Conservation (phyloP, 306 rosid genomes). For the Cicer bijugum region DNA sequence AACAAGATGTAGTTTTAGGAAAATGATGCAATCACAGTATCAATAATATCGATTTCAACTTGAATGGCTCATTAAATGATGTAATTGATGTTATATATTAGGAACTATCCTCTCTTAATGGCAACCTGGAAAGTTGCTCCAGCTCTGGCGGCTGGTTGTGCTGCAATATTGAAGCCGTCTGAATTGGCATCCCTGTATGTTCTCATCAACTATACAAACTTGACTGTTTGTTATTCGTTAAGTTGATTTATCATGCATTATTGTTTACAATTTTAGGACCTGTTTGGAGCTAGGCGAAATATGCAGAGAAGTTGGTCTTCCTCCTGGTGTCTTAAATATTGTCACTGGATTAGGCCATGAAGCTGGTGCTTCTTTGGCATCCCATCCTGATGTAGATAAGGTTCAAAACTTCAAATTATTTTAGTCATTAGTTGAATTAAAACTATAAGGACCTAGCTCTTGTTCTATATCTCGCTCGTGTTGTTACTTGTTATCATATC, state of each 20-base stretch:
- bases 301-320: conserved; percentile 83
- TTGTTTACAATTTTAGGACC: conserved; percentile 60
- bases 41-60: background rate
- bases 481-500: background rate
- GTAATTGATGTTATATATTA: conserved; percentile 42
- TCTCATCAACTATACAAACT: conserved; percentile 36
- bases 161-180: conserved; percentile 94
- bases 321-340: conserved; percentile 79
- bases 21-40: conserved; percentile 6
- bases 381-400: conserved; percentile 94
- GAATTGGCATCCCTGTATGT: conserved; percentile 92
- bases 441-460: conserved; percentile 13
- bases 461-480: conserved; percentile 22
- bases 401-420: conserved; percentile 44
- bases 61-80: background rate
- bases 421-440: conserved; percentile 10
- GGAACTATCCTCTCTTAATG: conserved; percentile 92
- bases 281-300: conserved; percentile 87
- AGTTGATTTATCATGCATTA: conserved; percentile 19
- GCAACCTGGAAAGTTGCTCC: conserved; percentile 97
- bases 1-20: too few relatives aligned
- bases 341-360: conserved; percentile 90
- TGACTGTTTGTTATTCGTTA: conserved; percentile 15
- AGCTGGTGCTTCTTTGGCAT: conserved; percentile 95
- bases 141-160: conserved; percentile 96